Evolutionary conservation across 345 rosid species (phyloP).

Genomic region (Sonneratia alba): DNA sequence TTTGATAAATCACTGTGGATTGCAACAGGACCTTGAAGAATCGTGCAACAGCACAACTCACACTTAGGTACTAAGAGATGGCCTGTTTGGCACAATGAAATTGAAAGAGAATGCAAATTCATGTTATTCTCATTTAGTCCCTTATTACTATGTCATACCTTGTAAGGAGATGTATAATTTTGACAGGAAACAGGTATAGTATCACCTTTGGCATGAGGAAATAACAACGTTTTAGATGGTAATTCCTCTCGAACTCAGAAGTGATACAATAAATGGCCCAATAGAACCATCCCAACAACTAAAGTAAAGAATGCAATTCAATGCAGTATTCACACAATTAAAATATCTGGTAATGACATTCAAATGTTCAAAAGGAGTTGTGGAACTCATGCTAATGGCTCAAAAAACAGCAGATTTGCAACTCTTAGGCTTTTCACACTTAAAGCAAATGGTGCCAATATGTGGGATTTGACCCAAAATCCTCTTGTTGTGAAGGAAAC

Average conservation of each 20-base stretch:
- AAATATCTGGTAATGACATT: not conserved
- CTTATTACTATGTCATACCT: no score
- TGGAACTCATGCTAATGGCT: no score
- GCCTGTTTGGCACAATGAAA: no score
- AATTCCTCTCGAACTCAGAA: not conserved
- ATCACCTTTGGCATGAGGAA: not conserved
- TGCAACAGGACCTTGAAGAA: not conserved
- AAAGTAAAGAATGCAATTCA: not conserved
- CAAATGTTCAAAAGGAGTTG: no score
- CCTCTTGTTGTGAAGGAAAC: not conserved
- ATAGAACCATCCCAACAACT: not conserved
- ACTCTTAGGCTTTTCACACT: not conserved
- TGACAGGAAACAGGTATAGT: no score
- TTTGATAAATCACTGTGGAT: conserved; percentile 5
- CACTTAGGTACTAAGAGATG: no score
- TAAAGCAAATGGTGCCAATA: not conserved
- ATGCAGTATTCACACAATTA: not conserved
- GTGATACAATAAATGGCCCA: not conserved
- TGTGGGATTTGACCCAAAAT: not conserved
- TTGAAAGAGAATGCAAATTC: no score
- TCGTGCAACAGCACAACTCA: not conserved
- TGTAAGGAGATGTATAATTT: no score
- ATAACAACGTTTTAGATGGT: not conserved
- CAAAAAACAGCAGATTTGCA: not conserved
- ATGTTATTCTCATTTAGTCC: no score